These are phyloP conservation scores for Tephrocybe sp. DNA, from an alignment of 768 basidiomycete genomes.

Conservation along the genomic window DNA sequence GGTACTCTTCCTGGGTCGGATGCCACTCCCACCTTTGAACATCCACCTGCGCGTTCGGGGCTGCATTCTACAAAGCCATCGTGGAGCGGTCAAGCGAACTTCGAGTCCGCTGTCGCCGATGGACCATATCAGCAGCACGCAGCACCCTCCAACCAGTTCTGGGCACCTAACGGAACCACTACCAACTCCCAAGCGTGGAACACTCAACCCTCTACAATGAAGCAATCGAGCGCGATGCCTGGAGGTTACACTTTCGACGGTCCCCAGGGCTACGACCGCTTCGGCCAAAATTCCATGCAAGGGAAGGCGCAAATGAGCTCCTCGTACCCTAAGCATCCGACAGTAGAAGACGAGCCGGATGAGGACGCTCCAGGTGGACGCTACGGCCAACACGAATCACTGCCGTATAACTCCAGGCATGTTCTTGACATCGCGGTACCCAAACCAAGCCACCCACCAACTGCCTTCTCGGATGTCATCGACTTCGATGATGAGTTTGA, in stretches of 20 bases:
- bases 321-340: slow-evolving; percentile 35
- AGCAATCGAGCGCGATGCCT: slow-evolving; percentile 8
- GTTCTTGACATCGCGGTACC: slow-evolving; percentile 39
- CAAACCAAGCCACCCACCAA: slow-evolving; percentile 37
- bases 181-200: slow-evolving; percentile 14
- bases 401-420: slow-evolving; percentile 33
- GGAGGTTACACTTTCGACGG: slow-evolving; percentile 4
- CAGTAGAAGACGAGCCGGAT: slow-evolving; percentile 44
- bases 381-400: slow-evolving; percentile 21
- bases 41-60: slow-evolving; percentile 1
- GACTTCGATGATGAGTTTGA: slow-evolving; percentile 27
- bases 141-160: slow-evolving; percentile 5
- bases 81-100: slow-evolving; percentile 4
- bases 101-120: slow-evolving; percentile 5
- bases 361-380: slow-evolving; percentile 33
- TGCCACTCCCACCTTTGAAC: slow-evolving; percentile 4
- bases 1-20: not conserved
- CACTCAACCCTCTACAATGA: slow-evolving; percentile 1
- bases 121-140: slow-evolving; percentile 4
- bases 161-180: slow-evolving; percentile 13
- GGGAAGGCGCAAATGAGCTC: slow-evolving; percentile 2
- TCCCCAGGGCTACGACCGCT: slow-evolving; percentile 2
- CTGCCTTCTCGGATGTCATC: slow-evolving; percentile 36
- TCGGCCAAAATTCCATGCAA: not conserved
- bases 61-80: slow-evolving; percentile 10